Evolutionary conservation across 768 basidiomycete genomes (phyloP).

Genomic region (Lentinula lateritia): DNA sequence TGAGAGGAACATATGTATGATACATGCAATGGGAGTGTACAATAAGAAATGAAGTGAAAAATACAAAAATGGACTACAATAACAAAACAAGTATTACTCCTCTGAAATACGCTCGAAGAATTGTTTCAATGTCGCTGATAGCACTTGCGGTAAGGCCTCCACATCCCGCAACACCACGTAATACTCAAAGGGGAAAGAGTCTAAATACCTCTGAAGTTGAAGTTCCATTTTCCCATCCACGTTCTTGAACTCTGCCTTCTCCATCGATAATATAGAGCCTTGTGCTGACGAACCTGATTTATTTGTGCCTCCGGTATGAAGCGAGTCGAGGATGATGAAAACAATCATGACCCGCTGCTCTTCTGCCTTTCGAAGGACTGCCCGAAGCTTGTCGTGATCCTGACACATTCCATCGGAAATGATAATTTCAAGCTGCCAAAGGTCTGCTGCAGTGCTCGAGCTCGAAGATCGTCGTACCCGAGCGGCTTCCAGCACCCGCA

Average conservation of each 20-base stretch:
- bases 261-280: constrained; percentile 89
- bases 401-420: constrained; percentile 99
- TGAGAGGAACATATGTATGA: background rate
- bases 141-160: constrained; percentile 85
- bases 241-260: constrained; percentile 82
- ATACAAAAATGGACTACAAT: background rate
- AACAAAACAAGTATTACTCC: constrained; percentile 25
- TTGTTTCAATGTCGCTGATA: constrained; percentile 84
- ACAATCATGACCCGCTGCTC: constrained; percentile 93
- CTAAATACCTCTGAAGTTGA: constrained; percentile 83
- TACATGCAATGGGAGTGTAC: background rate
- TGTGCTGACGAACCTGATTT: constrained; percentile 20
- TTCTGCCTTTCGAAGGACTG: constrained; percentile 75
- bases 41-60: background rate
- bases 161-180: constrained; percentile 90
- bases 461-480: constrained; percentile 57
- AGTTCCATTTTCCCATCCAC: constrained; percentile 82
- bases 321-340: constrained; percentile 91
- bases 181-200: constrained; percentile 97
- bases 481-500: constrained; percentile 70
- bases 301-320: constrained; percentile 42
- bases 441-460: constrained; percentile 66
- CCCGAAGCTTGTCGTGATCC: constrained; percentile 82
- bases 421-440: constrained; percentile 98
- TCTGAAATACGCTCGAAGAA: constrained; percentile 86